Evolutionary conservation across 768 basidiomycete species (phyloP), one percentile per base, ranked within the genome.

Genomic region (Leccinellum luteum): DNA sequence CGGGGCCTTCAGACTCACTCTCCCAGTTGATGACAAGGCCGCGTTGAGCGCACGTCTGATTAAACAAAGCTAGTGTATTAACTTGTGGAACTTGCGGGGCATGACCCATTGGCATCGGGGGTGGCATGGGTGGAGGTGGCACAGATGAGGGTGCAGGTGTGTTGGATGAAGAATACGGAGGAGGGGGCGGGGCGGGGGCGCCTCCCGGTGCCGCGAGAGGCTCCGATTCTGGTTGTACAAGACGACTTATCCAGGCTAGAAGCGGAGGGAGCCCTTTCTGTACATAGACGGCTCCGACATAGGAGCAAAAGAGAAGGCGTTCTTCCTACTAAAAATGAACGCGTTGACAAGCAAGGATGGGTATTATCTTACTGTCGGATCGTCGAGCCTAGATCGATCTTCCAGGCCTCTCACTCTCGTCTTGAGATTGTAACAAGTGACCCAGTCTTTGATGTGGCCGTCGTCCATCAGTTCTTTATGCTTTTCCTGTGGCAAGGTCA

Each of bases 281-380:
- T n/a, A 79, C 74, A 67, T 81, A 85, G 13, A 86, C 69, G n/a
- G 85, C 88, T 9, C 86, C 88, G 13, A 89, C 74, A 60, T 87
- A 89, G 19, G 81, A 80, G 63, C 81, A 64, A 60, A 87, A 87
- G 50, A 85, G 79, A 45, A 69, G 72, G 27, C 75, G 75, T 54
- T 82, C 79, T 69, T 85, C 85, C 86, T 89, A 59, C 17, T 31
- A 32, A 52, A 27, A 43, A 49, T 62, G 60, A 55, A 32, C 34
- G 51, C 48, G 38, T 54, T 52, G 47, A 12, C 32, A 14, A 27
- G 38, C 17, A 31, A 49, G 14, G 1, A 25, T 23, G 38, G 8
- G 25, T 21, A 30, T 17, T 8, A 13, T 17, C 60, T 53, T 63
- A 79, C 80, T 30, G 72, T 61, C 3, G 79, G 72, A 1, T 69